phyloP scores from a whole-genome alignment of 106 monocot species.

The Agapanthus africanus region DNA sequence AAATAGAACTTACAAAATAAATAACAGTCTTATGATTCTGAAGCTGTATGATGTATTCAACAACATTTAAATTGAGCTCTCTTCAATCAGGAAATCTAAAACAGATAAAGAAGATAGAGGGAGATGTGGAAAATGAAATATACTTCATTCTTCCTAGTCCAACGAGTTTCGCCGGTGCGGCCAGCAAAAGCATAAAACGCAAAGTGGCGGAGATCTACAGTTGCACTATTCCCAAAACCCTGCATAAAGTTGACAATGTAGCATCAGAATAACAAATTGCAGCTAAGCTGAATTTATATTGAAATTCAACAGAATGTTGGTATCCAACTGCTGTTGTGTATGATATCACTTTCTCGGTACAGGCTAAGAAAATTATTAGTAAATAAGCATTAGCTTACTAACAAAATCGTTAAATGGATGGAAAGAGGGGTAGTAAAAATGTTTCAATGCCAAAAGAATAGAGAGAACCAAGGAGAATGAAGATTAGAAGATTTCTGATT shows the following conservation, averaged over 20 bases:
- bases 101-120: too few relatives aligned
- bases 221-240: conserved; percentile 31
- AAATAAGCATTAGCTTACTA: neutral
- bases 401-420: neutral
- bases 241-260: conserved; percentile 16
- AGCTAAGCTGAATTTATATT: neutral
- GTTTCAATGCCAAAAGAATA: neutral
- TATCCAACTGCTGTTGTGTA: neutral
- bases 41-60: conserved; percentile 28
- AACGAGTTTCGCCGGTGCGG: conserved; percentile 46
- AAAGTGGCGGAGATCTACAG: conserved; percentile 88
- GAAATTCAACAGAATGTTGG: neutral
- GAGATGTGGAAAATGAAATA: conserved; percentile 9
- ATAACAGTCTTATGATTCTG: too few relatives aligned
- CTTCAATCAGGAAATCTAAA: too few relatives aligned
- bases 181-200: conserved; percentile 99
- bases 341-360: neutral
- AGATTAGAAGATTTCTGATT: neutral
- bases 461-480: neutral
- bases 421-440: neutral
- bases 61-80: conserved; percentile 36
- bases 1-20: too few relatives aligned
- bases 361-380: neutral
- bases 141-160: conserved; percentile 62
- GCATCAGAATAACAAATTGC: neutral